Percentiles rank a stretch among this genome's conserved stretches.
phyloP scores from a whole-genome alignment of 768 basidiomycete species.

The Termitomyces sp. region DNA sequence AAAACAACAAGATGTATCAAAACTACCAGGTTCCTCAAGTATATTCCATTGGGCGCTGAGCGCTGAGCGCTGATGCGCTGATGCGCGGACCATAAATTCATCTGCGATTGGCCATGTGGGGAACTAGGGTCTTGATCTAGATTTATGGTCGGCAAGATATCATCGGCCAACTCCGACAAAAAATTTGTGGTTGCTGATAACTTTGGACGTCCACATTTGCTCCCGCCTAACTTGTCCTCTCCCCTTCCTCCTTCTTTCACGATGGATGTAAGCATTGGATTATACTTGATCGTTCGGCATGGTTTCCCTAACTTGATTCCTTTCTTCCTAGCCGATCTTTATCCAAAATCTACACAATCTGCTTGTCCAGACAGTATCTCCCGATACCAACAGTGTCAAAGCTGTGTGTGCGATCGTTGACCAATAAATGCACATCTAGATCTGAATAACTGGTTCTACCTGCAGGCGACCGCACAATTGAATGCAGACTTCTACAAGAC shows the following conservation, averaged over 20 bases:
- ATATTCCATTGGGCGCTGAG: no score
- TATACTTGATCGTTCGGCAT: slow-evolving; percentile 6
- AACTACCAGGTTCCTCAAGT: background rate
- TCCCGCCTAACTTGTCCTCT: slow-evolving; percentile 18
- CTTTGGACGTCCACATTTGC: slow-evolving; percentile 19
- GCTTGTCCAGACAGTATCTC: slow-evolving; percentile 78
- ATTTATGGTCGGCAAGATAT: slow-evolving; percentile 17
- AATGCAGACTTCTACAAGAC: slow-evolving; percentile 93
- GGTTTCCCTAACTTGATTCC: slow-evolving; percentile 12
- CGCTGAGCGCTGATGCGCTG: no score
- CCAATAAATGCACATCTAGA: background rate
- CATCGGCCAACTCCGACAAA: slow-evolving; percentile 56
- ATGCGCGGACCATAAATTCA: background rate
- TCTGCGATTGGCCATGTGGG: background rate
- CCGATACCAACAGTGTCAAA: slow-evolving; percentile 87
- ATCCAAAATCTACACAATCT: slow-evolving; percentile 81
- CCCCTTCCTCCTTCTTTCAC: slow-evolving; percentile 6
- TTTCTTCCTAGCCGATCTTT: slow-evolving; percentile 51
- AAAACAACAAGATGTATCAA: background rate
- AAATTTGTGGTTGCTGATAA: slow-evolving; percentile 32
- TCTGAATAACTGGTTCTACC: slow-evolving; percentile 1
- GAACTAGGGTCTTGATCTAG: background rate
- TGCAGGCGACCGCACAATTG: slow-evolving; percentile 83
- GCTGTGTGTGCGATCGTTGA: slow-evolving; percentile 49
- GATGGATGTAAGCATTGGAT: slow-evolving; percentile 44